Evolutionary conservation across 352 stramenopile genomes (phyloP), one percentile per base, ranked within the genome.

Genomic region (Phytophthora fragariae): DNA sequence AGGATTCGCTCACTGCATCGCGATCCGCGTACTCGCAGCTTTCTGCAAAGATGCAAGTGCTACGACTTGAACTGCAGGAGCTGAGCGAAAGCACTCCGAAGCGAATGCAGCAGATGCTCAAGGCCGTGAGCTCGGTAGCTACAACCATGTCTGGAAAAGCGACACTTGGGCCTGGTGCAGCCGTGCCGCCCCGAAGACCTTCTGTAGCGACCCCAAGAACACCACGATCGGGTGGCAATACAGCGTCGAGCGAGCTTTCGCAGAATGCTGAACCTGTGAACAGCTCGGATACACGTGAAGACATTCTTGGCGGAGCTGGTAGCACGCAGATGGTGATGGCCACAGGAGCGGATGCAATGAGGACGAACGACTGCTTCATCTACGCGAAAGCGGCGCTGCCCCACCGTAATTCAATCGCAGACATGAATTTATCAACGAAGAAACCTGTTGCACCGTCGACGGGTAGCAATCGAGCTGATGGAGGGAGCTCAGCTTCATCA

Each of bases 301-400:
- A 47, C 5, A 49, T 73, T 10, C 21, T 62, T 54, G 10, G n/a
- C 5, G 55, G 62, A 9, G 15, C 7, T 24, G 37, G 10, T 35
- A 52, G 35, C 17, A 44, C 60, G 35, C 57, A 55, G 21, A 74
- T 80, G 5, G 69, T 61, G 55, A 72, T 77, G 49, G 27, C 44
- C 0, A 70, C 72, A 0, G 70, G 60, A 37, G 39, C 57, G 6
- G 39, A 58, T n/a, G 73, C 65, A 27, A 53, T 79, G 29, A 15
- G 46, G 11, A 58, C 35, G 12, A 47, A 37, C 17, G 78, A 88
- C 31, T 88, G 76, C 55, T 88, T 90, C 46, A 68, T 90, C 5
- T 81, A 86, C 50, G 77, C 80, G 29, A 87, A 84, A 68, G 77
- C 79, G 0, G 75, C 79, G 0, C 62, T 90, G 29, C 75, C 81